These are phyloP conservation scores for Neurospora discreta DNA, from an alignment of 495 filamentous ascomycete species.

Conservation along the genomic window DNA sequence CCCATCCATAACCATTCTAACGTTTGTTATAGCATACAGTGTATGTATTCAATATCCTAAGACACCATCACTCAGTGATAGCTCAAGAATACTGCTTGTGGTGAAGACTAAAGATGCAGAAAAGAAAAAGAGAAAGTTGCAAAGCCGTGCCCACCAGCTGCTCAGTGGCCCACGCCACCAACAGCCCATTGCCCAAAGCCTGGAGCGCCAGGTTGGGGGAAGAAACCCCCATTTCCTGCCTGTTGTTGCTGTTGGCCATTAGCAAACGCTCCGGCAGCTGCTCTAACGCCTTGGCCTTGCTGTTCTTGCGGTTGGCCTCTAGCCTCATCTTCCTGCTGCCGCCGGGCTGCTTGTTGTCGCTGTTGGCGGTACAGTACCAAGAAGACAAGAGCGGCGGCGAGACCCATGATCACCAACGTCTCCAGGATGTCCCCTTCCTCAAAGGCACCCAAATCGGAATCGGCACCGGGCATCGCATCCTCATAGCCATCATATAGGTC, in stretches of 20 bases:
- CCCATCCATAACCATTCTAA: background rate
- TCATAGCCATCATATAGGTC: slow-evolving; percentile 44
- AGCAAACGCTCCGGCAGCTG: background rate
- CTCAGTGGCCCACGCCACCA: slow-evolving; percentile 65
- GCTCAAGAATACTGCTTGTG: background rate
- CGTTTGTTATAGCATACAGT: background rate
- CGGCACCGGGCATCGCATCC: slow-evolving; percentile 42
- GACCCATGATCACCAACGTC: slow-evolving; percentile 67
- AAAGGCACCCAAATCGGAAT: slow-evolving; percentile 12
- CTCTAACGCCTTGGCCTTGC: slow-evolving; percentile 31
- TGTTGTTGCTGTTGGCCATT: slow-evolving; percentile 1
- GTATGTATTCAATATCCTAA: background rate
- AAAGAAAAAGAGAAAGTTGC: background rate
- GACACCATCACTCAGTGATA: background rate
- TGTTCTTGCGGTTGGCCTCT: slow-evolving; percentile 20
- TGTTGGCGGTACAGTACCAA: slow-evolving; percentile 79
- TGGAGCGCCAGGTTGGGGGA: slow-evolving; percentile 61
- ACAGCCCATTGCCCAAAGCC: slow-evolving; percentile 63
- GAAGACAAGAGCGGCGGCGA: slow-evolving; percentile 63
- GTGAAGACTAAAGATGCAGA: background rate
- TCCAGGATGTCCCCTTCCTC: slow-evolving; percentile 62
- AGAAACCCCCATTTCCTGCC: slow-evolving; percentile 51
- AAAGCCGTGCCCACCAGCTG: background rate
- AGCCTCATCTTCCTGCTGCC: slow-evolving; percentile 26
- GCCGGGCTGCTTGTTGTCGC: slow-evolving; percentile 45